Percentiles rank a stretch among this genome's conserved stretches.
Evolutionary conservation across 202 grass and related monocot genomes (phyloP).

Genomic region (Schoenoplectus tabernaemontani): DNA sequence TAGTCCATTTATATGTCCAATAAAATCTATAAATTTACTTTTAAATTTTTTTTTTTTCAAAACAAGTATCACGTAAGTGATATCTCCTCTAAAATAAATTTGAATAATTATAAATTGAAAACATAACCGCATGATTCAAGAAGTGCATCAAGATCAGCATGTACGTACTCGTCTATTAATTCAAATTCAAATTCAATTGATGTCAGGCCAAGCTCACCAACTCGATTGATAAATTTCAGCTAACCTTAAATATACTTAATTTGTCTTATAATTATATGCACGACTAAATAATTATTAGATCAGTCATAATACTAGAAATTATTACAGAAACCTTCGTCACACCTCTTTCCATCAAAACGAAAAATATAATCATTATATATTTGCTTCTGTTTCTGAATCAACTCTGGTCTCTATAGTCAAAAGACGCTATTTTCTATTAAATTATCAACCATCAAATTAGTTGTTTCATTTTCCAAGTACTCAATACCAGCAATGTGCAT

Average conservation of each 20-base stretch:
- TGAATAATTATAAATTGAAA: neutral
- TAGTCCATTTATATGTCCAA: no score
- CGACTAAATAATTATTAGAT: neutral
- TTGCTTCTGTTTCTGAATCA: neutral
- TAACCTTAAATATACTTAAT: neutral
- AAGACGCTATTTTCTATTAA: neutral
- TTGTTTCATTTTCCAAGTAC: neutral
- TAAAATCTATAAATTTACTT: no score
- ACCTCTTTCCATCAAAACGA: neutral
- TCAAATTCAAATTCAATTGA: neutral
- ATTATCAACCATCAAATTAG: constrained; percentile 4
- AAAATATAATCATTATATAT: neutral
- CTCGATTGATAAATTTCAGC: no score
- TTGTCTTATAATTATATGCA: neutral
- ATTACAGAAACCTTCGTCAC: neutral
- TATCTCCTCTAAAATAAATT: neutral
- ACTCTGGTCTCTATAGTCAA: neutral
- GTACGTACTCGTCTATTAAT: neutral
- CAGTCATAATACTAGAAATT: no score
- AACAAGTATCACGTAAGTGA: no score
- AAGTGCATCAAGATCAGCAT: neutral
- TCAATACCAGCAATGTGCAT: neutral
- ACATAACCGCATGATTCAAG: neutral
- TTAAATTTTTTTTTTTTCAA: no score
- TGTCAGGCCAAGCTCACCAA: no score